Percentiles rank a stretch among this genome's conserved stretches.
These are phyloP conservation scores for Tephrocybe sp. DNA, from an alignment of 768 basidiomycete species.

Conservation along the genomic window DNA sequence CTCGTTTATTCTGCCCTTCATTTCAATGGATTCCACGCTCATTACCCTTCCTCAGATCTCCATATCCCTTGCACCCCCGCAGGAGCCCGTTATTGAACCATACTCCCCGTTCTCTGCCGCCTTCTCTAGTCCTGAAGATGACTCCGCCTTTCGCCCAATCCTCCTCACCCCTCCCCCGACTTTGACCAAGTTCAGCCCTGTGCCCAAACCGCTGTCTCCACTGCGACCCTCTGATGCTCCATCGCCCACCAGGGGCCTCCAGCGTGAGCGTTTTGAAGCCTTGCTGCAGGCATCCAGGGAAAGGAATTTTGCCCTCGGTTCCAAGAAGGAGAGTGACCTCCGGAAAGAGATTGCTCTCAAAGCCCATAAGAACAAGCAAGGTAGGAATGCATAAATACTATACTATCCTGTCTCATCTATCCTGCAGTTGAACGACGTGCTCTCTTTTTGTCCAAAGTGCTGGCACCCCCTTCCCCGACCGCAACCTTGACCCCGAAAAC, in stretches of 20 bases:
- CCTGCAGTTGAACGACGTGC: slow-evolving; percentile 69
- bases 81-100: slow-evolving; percentile 48
- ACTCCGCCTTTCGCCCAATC: slow-evolving; percentile 54
- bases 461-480: slow-evolving; percentile 61
- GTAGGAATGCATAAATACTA: slow-evolving; percentile 37
- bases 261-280: slow-evolving; percentile 59
- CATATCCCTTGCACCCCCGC: slow-evolving; percentile 66
- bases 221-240: slow-evolving; percentile 41
- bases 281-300: slow-evolving; percentile 62
- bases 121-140: slow-evolving; percentile 30
- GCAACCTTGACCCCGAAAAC: slow-evolving; percentile 59
- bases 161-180: slow-evolving; percentile 58
- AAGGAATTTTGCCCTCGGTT: slow-evolving; percentile 42
- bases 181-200: slow-evolving; percentile 34
- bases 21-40: slow-evolving; percentile 39
- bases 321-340: slow-evolving; percentile 54
- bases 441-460: slow-evolving; percentile 70
- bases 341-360: slow-evolving; percentile 74
- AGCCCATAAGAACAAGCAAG: slow-evolving; percentile 69
- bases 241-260: slow-evolving; percentile 48
- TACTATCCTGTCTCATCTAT: slow-evolving; percentile 4
- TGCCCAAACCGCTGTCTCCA: slow-evolving; percentile 42
- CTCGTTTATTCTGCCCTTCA: slow-evolving; percentile 15
- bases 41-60: slow-evolving; percentile 62
- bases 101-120: slow-evolving; percentile 58